phyloP scores from a whole-genome alignment of 495 filamentous ascomycete species.

The Clohesyomyces aquaticus region DNA sequence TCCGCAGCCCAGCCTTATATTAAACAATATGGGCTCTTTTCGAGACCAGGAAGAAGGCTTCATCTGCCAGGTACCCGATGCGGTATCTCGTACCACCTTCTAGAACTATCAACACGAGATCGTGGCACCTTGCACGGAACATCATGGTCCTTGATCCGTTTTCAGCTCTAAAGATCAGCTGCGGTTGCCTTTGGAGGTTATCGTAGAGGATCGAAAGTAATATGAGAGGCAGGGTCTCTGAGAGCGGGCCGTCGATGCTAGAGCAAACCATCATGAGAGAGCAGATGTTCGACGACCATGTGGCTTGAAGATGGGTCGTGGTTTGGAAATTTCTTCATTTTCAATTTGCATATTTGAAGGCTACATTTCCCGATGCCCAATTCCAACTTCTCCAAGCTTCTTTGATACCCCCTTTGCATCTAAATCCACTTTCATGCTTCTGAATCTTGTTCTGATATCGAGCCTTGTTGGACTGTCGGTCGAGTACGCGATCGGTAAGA shows the following conservation, averaged over 20 bases:
- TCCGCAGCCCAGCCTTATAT: conserved; percentile 3
- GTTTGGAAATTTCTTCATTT: background rate
- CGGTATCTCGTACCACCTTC: conserved; percentile 4
- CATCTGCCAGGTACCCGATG: background rate
- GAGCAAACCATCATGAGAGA: background rate
- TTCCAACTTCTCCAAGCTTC: too few species aligned
- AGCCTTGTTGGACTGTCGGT: background rate
- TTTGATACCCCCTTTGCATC: background rate
- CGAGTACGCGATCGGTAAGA: background rate
- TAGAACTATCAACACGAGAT: conserved; percentile 8
- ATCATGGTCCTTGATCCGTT: background rate
- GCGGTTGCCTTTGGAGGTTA: background rate
- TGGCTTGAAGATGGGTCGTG: background rate
- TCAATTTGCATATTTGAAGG: too few species aligned
- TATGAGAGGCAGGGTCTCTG: background rate
- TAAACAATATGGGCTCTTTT: background rate
- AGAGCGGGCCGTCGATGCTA: background rate
- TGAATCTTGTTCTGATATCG: background rate
- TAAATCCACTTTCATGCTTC: background rate
- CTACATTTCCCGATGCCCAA: too few species aligned
- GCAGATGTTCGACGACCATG: background rate
- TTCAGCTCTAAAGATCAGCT: background rate
- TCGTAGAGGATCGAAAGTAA: background rate
- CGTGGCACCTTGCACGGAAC: background rate
- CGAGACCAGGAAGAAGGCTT: background rate